A percentile compares a stretch with the other conserved stretches of the same genome.
These are phyloP conservation scores for Plenodomus biglobosus DNA, from an alignment of 2,329 filamentous ascomycete species.

Conservation along the genomic window DNA sequence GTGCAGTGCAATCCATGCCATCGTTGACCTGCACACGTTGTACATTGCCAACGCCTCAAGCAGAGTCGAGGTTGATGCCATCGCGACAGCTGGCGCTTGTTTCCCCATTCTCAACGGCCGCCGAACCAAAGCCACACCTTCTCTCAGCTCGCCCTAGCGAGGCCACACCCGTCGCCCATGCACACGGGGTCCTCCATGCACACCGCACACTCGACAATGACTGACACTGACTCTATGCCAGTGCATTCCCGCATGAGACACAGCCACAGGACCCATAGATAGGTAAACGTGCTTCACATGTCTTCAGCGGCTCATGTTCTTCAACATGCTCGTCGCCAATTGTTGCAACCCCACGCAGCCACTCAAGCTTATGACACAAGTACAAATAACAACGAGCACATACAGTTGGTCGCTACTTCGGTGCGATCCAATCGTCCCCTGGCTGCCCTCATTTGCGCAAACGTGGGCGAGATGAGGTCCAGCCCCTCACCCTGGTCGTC, in stretches of 20 bases:
- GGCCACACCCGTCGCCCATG: constrained; percentile 11
- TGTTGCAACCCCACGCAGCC: constrained; percentile 1
- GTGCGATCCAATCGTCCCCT: not conserved
- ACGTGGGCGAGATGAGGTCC: constrained; percentile 9
- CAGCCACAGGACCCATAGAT: constrained; percentile 10
- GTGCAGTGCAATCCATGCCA: not conserved
- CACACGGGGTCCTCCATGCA: too few species aligned
- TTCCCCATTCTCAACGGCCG: constrained; percentile 1
- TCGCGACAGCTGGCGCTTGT: not conserved
- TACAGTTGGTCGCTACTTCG: not conserved
- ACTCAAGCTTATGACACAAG: constrained; percentile 1
- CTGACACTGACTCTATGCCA: constrained; percentile 8
- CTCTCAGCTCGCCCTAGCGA: constrained; percentile 9
- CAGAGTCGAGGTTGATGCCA: not conserved
- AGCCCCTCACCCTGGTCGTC: constrained; percentile 5
- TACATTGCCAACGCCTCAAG: not conserved
- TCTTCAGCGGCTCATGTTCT: constrained; percentile 2
- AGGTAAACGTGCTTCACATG: not conserved
- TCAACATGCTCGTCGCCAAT: not conserved
- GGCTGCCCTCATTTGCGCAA: constrained; percentile 5
- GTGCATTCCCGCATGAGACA: constrained; percentile 11
- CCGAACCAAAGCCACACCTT: constrained; percentile 11
- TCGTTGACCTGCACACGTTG: not conserved
- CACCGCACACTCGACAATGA: too few species aligned
- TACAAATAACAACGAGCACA: too few species aligned